phyloP scores from a whole-genome alignment of 2,329 filamentous ascomycete genomes.

The Cytospora paraplurivora region DNA sequence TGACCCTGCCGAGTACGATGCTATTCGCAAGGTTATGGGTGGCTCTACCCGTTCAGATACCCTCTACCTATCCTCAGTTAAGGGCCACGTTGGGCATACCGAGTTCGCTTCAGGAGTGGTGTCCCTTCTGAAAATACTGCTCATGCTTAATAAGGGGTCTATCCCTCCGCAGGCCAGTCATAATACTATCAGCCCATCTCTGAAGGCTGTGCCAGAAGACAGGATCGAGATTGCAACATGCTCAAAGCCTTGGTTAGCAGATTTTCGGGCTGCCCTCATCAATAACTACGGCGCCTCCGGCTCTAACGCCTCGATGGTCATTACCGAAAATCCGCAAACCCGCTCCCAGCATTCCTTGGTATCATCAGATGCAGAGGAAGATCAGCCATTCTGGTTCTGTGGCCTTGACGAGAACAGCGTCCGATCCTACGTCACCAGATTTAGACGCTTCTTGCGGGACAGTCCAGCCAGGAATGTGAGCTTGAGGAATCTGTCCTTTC shows the following conservation, averaged over 20 bases:
- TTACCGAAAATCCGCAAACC: slow-evolving; percentile 23
- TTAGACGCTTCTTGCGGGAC: background rate
- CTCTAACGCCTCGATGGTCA: slow-evolving; percentile 35
- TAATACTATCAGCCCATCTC: slow-evolving; percentile 25
- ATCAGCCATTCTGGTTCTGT: slow-evolving; percentile 11
- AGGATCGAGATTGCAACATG: slow-evolving; percentile 31
- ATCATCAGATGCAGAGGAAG: too few species aligned
- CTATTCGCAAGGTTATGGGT: slow-evolving; percentile 37
- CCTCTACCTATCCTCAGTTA: slow-evolving; percentile 12
- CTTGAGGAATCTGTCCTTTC: slow-evolving; percentile 36
- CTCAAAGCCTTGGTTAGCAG: slow-evolving; percentile 30
- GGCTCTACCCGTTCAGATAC: background rate
- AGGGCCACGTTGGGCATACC: slow-evolving; percentile 16
- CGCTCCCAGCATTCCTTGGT: too few species aligned
- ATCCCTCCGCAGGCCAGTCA: slow-evolving; percentile 42
- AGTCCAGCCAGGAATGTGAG: background rate
- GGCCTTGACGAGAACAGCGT: slow-evolving; percentile 3
- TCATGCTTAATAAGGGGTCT: slow-evolving; percentile 33
- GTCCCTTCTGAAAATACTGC: slow-evolving; percentile 38
- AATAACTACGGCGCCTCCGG: slow-evolving; percentile 44
- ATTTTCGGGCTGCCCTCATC: slow-evolving; percentile 31
- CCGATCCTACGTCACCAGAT: background rate
- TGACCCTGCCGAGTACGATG: slow-evolving; percentile 39
- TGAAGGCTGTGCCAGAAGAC: slow-evolving; percentile 30
- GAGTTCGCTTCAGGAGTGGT: slow-evolving; percentile 14